phyloP scores from a whole-genome alignment of 495 filamentous ascomycete genomes.

The Tirmania nivea region DNA sequence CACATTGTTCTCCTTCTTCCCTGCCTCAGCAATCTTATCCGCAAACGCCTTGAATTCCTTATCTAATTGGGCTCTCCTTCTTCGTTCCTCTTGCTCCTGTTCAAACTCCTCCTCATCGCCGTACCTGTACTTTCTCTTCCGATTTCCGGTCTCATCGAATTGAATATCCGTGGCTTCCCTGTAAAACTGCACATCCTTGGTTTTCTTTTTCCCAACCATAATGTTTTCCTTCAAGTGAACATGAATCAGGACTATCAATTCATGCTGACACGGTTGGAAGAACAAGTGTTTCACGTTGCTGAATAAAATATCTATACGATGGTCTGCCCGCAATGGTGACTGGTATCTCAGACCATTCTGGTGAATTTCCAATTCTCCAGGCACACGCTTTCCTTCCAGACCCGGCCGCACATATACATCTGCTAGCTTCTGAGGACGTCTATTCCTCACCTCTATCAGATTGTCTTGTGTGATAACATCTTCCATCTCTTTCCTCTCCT shows the following conservation, averaged over 20 bases:
- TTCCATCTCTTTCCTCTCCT: conserved; percentile 98
- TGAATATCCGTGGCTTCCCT: conserved; percentile 95
- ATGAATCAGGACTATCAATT: conserved; percentile 95
- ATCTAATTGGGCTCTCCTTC: conserved; percentile 73
- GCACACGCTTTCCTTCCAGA: conserved; percentile 85
- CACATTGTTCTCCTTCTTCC: conserved; percentile 49
- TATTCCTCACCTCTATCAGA: conserved; percentile 74
- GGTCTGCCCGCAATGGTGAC: conserved; percentile 59
- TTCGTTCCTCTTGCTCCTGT: conserved; percentile 88
- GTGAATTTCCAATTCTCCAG: conserved; percentile 89
- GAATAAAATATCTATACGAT: conserved; percentile 83
- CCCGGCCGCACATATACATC: conserved; percentile 87
- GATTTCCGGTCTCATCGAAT: conserved; percentile 96
- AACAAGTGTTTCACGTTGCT: conserved; percentile 97
- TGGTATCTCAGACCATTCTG: conserved; percentile 96
- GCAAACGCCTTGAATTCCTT: conserved; percentile 89
- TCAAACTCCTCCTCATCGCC: conserved; percentile 98
- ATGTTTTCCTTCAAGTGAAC: conserved; percentile 95
- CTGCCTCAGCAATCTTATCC: conserved; percentile 91
- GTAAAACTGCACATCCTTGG: conserved; percentile 96
- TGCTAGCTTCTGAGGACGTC: conserved; percentile 64
- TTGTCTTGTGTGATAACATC: conserved; percentile 99
- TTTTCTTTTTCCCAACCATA: conserved; percentile 96
- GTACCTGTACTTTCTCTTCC: conserved; percentile 94
- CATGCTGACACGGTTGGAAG: conserved; percentile 90